Evolutionary conservation across 441 rosid genomes (phyloP).

Genomic region (Arabidopsis lyrata): DNA sequence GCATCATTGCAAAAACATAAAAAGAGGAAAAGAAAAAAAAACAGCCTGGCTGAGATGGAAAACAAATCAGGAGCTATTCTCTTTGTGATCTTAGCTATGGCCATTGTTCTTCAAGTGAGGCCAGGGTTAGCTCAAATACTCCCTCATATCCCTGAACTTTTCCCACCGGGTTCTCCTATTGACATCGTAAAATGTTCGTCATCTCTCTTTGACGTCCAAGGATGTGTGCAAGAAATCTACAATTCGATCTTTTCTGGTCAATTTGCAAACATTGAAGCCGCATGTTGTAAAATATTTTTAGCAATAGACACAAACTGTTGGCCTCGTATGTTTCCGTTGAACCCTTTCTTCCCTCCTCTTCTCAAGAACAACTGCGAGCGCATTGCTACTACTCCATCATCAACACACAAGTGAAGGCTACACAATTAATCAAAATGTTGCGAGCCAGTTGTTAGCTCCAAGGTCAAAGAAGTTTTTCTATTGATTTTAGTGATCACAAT

Average conservation of each 20-base stretch:
- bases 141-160: background rate
- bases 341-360: conserved; percentile 16
- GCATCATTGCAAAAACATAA: no score
- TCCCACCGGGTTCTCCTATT: background rate
- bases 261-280: conserved; percentile 6
- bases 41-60: background rate
- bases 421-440: background rate
- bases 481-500: background rate
- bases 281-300: conserved; percentile 12
- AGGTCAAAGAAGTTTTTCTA: background rate
- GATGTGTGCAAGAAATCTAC: conserved; percentile 17
- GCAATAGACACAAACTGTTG: conserved; percentile 1
- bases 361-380: background rate
- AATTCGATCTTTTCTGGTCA: conserved; percentile 3
- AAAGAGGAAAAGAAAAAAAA: no score
- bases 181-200: conserved; percentile 25
- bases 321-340: conserved; percentile 12
- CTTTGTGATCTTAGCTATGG: background rate
- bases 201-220: conserved; percentile 12
- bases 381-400: background rate
- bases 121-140: conserved; percentile 14
- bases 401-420: conserved; percentile 26
- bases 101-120: conserved; percentile 20
- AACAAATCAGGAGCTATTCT: conserved; percentile 1
- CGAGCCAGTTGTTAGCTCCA: background rate